A percentile compares a stretch with the other conserved stretches of the same genome.
phyloP scores from a whole-genome alignment of 805 yeast genomes.

The Hanseniaspora hatyaiensis region DNA sequence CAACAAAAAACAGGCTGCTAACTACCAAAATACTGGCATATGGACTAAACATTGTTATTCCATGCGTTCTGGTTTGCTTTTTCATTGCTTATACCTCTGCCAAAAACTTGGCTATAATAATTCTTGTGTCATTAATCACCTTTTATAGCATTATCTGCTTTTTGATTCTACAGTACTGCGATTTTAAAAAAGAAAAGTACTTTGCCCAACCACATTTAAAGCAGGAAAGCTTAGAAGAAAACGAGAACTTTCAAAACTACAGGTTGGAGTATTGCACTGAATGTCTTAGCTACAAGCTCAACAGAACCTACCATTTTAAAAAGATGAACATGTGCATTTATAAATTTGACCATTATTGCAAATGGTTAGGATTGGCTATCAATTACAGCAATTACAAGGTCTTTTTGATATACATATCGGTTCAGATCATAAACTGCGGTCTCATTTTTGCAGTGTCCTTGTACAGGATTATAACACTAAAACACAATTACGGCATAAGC shows the following conservation, averaged over 20 bases:
- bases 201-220: background rate
- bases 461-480: conserved; percentile 26
- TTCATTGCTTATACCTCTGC: background rate
- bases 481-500: conserved; percentile 20
- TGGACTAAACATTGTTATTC: background rate
- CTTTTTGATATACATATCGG: conserved; percentile 43
- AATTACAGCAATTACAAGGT: conserved; percentile 54
- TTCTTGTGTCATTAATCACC: background rate
- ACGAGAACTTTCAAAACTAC: background rate
- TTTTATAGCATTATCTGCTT: background rate
- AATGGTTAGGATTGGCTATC: conserved; percentile 61
- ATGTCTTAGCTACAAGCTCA: conserved; percentile 54
- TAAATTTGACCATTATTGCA: conserved; percentile 73
- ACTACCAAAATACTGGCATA: background rate
- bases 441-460: conserved; percentile 31
- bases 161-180: conserved; percentile 3
- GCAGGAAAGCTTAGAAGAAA: background rate
- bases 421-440: conserved; percentile 31
- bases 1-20: background rate
- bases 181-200: background rate
- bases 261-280: conserved; percentile 35
- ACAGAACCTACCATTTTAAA: conserved; percentile 61
- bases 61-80: background rate
- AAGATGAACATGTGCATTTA: conserved; percentile 48
- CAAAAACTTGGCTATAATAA: background rate